A percentile compares a stretch with the other conserved stretches of the same genome.
Conservation (phyloP, 1,284 basidiomycete species). For the Papiliotrema nemorosa region DNA sequence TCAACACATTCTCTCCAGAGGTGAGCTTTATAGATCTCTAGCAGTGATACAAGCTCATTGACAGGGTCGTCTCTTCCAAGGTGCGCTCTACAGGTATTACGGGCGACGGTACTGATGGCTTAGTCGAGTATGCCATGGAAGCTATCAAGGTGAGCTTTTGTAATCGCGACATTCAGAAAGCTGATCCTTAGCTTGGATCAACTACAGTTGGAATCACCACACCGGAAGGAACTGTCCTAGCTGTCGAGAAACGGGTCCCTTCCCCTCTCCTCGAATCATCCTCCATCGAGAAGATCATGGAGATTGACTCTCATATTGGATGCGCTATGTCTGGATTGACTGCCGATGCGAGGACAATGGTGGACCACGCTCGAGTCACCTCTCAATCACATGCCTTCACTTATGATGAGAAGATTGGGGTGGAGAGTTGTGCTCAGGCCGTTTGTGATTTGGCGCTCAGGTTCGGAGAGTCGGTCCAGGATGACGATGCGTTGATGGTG, state of each 20-base stretch:
- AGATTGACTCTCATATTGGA: constrained; percentile 93
- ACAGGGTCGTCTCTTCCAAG: constrained; percentile 53
- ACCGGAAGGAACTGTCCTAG: constrained; percentile 84
- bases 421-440: constrained; percentile 95
- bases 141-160: constrained; percentile 77
- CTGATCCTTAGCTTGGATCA: constrained; percentile 72
- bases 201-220: constrained; percentile 93
- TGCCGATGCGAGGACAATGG: constrained; percentile 98
- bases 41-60: constrained; percentile 12
- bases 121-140: constrained; percentile 99
- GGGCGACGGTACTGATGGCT: too few species aligned
- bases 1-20: constrained; percentile 98
- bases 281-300: constrained; percentile 99
- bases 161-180: not conserved
- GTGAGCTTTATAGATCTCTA: constrained; percentile 44
- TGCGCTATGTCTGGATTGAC: constrained; percentile 98
- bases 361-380: constrained; percentile 99
- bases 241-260: constrained; percentile 97
- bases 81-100: constrained; percentile 29
- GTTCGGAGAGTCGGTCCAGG: constrained; percentile 98
- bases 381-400: constrained; percentile 94
- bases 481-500: constrained; percentile 96
- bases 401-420: constrained; percentile 94
- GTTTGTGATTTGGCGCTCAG: constrained; percentile 95
- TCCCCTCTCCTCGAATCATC: constrained; percentile 91